Evolutionary conservation across 441 rosid genomes (phyloP).

Genomic region (Bruguiera hainesii): DNA sequence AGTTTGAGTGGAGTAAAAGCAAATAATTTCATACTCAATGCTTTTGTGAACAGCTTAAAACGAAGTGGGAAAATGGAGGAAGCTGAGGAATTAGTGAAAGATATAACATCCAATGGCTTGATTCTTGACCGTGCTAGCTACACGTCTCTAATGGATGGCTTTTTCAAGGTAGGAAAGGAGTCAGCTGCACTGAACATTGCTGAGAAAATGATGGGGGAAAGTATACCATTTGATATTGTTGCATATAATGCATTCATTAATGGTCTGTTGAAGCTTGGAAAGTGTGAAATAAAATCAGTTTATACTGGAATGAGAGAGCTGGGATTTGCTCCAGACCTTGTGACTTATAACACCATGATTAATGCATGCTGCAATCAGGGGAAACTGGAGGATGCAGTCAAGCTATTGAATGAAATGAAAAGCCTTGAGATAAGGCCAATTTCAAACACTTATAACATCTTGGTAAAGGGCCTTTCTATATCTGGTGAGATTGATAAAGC

Average conservation of each 20-base stretch:
- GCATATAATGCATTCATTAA: conserved; percentile 76
- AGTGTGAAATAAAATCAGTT: conserved; percentile 51
- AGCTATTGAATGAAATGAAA: conserved; percentile 78
- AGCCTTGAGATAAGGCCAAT: conserved; percentile 49
- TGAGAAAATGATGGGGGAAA: conserved; percentile 68
- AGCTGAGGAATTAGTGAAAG: conserved; percentile 45
- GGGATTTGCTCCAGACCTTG: conserved; percentile 65
- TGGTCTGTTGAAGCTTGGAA: conserved; percentile 62
- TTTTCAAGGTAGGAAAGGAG: conserved; percentile 73
- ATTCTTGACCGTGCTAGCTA: conserved; percentile 70
- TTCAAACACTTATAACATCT: conserved; percentile 60
- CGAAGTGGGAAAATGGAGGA: conserved; percentile 56
- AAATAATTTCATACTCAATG: conserved; percentile 56
- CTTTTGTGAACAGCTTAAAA: conserved; percentile 64
- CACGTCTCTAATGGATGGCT: conserved; percentile 91
- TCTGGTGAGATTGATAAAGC: conserved; percentile 54
- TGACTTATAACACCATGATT: conserved; percentile 78
- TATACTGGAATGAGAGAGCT: conserved; percentile 59
- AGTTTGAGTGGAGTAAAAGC: conserved; percentile 55
- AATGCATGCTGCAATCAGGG: conserved; percentile 58
- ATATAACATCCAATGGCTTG: conserved; percentile 54
- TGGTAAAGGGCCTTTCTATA: conserved; percentile 50
- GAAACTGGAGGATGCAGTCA: conserved; percentile 46
- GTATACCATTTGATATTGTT: conserved; percentile 66
- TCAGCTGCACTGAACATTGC: conserved; percentile 60